A percentile compares a stretch with the other conserved stretches of the same genome.
Conservation (phyloP, 441 rosid species). For the Adansonia gregorii region DNA sequence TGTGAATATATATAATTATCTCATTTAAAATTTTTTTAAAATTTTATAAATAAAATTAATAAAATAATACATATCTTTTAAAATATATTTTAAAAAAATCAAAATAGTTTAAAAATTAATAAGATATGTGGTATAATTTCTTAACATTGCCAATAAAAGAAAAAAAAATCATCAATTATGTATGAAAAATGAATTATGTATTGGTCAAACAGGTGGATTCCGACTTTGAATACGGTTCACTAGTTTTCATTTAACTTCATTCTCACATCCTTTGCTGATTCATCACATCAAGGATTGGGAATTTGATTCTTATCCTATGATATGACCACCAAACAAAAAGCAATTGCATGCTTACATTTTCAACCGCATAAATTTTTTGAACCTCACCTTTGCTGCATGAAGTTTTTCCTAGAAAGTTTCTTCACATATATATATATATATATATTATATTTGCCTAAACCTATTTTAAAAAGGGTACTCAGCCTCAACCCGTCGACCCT, state of each 20-base stretch:
- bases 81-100: no score
- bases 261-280: background rate
- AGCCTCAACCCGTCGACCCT: background rate
- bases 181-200: background rate
- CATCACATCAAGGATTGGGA: slow-evolving; percentile 18
- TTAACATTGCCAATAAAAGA: no score
- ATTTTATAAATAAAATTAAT: no score
- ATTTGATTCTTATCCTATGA: slow-evolving; percentile 7
- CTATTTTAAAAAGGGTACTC: background rate
- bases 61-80: no score
- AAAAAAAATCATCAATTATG: no score
- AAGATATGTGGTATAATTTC: no score
- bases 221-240: background rate
- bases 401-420: background rate
- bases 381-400: background rate
- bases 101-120: no score
- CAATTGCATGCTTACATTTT: background rate
- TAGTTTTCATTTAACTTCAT: background rate
- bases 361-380: background rate
- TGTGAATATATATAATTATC: no score
- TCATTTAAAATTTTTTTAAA: no score
- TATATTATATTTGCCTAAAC: background rate
- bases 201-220: background rate
- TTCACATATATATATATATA: background rate
- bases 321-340: background rate